Evolutionary conservation across 768 basidiomycete genomes (phyloP), one percentile per base, ranked within the genome.

Genomic region (Amanita exitialis): DNA sequence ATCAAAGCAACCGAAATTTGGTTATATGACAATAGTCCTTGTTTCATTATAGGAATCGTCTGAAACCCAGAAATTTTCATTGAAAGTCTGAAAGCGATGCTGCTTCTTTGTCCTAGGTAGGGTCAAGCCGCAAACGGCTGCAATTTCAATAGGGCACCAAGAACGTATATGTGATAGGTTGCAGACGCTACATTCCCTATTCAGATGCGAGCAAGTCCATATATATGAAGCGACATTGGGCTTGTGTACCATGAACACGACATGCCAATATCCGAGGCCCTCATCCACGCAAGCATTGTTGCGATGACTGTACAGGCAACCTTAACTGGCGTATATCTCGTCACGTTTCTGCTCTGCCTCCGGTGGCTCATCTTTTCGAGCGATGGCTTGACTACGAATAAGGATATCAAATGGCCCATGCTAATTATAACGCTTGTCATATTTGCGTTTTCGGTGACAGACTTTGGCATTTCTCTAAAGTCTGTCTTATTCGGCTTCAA

Each of bases 341-440:
- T 32, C 41, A 51, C 49, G 7, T 44, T 51, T 16, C 23, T 51
- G 6, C 43, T 30, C 16, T 51, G 49, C 43, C 34, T 43, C 5
- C 13, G 41, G 8, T 51, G 49, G 49, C 42, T 34, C 6, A 2
- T 36, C 10, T 51, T 20, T 25, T 12, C 18, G 18, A 28, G 36
- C 13, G 41, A 44, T 4, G 42, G 30, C 41, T 43, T 27, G 49
- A 32, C 28, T 16, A 16, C 23, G 6, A 41, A 32, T 18, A 51
- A 44, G 27, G 9, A 37, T 21, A 43, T 44, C 30, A 25, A 44
- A 27, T 51, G 42, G 49, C 13, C n/a, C 9, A 35, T 35, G 20
- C 10, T 51, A 28, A 25, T 23, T 28, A 32, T 51, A 6, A 44
- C 49, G 6, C 12, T 51, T 6, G 41, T 36, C 3, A 32, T 51